Evolutionary conservation across 768 basidiomycete genomes (phyloP), one percentile per base, ranked within the genome.

Genomic region (Termitomyces sp.): DNA sequence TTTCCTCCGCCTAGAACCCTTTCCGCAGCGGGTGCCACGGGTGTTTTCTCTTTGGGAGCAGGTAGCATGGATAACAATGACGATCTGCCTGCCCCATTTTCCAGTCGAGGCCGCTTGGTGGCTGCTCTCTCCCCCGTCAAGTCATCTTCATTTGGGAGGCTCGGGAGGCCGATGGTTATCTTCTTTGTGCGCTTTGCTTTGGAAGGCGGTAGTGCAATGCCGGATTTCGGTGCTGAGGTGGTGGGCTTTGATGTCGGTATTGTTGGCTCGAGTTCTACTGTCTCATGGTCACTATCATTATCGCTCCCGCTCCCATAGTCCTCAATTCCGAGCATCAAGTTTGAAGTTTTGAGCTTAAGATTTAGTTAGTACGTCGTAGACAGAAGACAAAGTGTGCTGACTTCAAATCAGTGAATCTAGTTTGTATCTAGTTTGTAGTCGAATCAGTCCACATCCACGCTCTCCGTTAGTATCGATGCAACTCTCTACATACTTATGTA

Each of bases 221-320:
- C 57, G 29, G 64, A 54, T 38, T 52, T 59, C 60, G 57, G 62
- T 46, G 67, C 7, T 3, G 71, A 67, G 25, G 70, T 67, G 14
- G 67, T 66, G 40, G 69, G 58, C 40, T 63, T 48, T 10, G 61
- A 37, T 45, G 66, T 20, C 49, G 50, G 48, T 55, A 46, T 51
- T 29, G 50, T 45, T 57, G 38, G 60, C n/a, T 50, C 69, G 17
- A 25, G 57, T 37, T 58, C 43, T 10, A 65, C 29, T 8, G 62
- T 56, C 36, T 75, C 68, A 38, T 59, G 61, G 60, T 83, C 83
- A 60, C 77, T 74, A 60, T 84, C 86, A 68, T 77, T 82, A 65
- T 89, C 86, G 67, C 73, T 81, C 74, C 81, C 88, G 73, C 90
- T 92, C 64, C 88, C 89, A 67, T 92, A 92, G 77, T 80, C 84